Evolutionary conservation across 257 asterid species (phyloP), one percentile per base, ranked within the genome.

Genomic region (Oldenlandia corymbosa): DNA sequence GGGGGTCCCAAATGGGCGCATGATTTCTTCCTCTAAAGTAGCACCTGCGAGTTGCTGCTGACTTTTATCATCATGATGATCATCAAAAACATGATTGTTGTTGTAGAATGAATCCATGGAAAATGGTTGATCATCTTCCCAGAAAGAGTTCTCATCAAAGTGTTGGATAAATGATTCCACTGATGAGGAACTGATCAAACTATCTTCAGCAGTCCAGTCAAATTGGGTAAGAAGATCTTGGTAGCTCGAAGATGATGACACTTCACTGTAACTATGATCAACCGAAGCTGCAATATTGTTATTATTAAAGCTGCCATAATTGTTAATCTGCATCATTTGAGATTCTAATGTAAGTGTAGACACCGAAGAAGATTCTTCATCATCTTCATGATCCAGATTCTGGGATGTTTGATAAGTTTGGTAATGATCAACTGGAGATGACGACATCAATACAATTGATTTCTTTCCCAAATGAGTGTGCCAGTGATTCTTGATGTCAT

Each of bases 401-500:
- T n/a, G n/a, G n/a, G n/a, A n/a, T n/a, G n/a, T n/a, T n/a, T n/a
- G n/a, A n/a, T n/a, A n/a, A n/a, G n/a, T n/a, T n/a, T 18, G 32
- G 17, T 37, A 2, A 4, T 43, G 5, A 43, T 4, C 39, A 4
- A 9, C 9, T 34, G n/a, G 23, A 20, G 48, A 45, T 20, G 42
- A 10, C 4, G n/a, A 23, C 0, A 8, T 41, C n/a, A n/a, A n/a
- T n/a, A n/a, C n/a, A n/a, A n/a, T n/a, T n/a, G n/a, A n/a, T 5
- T 64, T 67, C 59, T 75, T 83, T 71, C 73, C 60, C 24, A 83
- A 55, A 66, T 78, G 83, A 42, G 78, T 68, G 41, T 81, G 76
- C 81, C 80, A 83, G 1, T 76, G 62, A 20, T 83, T 83, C 66
- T 83, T 83, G 36, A 80, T 66, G 14, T 78, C 75, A 23, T 76